Percentiles rank a stretch among this genome's conserved stretches.
These are phyloP conservation scores for Penicillium sumatraense DNA, from an alignment of 2,329 filamentous ascomycete species.

Conservation along the genomic window DNA sequence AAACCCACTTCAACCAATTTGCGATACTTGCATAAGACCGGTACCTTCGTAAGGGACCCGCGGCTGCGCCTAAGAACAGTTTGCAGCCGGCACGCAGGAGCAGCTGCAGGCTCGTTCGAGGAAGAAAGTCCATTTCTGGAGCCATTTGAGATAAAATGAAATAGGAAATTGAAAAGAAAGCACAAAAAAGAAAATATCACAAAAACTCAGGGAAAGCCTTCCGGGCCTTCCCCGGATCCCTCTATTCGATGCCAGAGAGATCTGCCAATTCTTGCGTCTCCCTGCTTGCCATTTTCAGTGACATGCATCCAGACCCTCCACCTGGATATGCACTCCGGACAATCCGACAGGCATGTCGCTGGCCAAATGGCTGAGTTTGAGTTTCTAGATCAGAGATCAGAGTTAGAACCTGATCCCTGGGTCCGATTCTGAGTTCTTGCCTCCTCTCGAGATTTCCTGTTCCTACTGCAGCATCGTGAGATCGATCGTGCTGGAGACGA, in stretches of 20 bases:
- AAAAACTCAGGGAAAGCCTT: constrained; percentile 11
- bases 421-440: neutral
- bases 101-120: constrained; percentile 17
- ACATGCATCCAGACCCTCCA: constrained; percentile 12
- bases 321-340: constrained; percentile 12
- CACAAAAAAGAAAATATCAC: neutral
- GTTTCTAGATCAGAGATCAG: constrained; percentile 20
- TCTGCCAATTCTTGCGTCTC: constrained; percentile 12
- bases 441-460: neutral
- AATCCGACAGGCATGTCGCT: constrained; percentile 11
- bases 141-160: constrained; percentile 14
- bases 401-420: constrained; percentile 12
- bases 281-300: constrained; percentile 23
- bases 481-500: constrained; percentile 3
- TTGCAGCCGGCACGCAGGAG: constrained; percentile 24
- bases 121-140: constrained; percentile 20
- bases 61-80: constrained; percentile 23
- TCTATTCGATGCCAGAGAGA: constrained; percentile 9
- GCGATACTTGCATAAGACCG: constrained; percentile 16
- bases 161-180: neutral
- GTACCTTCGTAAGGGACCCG: constrained; percentile 7
- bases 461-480: neutral
- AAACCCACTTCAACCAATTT: constrained; percentile 5
- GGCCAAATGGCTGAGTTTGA: constrained; percentile 6
- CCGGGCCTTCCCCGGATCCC: constrained; percentile 24